Evolutionary conservation across 306 rosid species (phyloP).

Genomic region (Vigna hirtella): DNA sequence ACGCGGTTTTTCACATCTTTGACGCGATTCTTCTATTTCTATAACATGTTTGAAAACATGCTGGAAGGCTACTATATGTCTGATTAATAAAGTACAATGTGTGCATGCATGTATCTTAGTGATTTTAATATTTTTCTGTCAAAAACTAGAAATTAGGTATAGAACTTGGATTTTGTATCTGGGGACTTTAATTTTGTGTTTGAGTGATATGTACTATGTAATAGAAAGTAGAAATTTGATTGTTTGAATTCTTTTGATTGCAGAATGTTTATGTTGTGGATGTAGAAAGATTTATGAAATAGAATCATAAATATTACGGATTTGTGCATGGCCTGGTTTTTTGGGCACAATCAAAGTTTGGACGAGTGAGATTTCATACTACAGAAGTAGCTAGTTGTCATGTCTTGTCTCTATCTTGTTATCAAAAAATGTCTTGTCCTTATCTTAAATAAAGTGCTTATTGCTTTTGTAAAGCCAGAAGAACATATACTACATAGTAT

Average conservation of each 20-base stretch:
- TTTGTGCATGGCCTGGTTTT: not conserved
- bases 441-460: not conserved
- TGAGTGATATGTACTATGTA: constrained; percentile 9
- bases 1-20: too few species aligned
- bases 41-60: not conserved
- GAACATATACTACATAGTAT: not conserved
- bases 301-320: not conserved
- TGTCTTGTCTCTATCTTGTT: not conserved
- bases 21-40: not conserved
- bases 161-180: not conserved
- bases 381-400: not conserved
- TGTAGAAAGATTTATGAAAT: not conserved
- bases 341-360: constrained; percentile 17
- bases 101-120: constrained; percentile 9
- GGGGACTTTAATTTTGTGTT: not conserved
- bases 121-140: not conserved
- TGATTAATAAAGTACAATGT: constrained; percentile 9
- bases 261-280: constrained; percentile 1
- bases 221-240: not conserved
- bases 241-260: constrained; percentile 4
- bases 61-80: not conserved
- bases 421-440: not conserved
- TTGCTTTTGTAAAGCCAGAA: constrained; percentile 25
- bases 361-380: constrained; percentile 32
- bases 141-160: not conserved